Base-by-base conservation (phyloP, 345 rosid species). In the Odontarrhena argentea region DNA sequence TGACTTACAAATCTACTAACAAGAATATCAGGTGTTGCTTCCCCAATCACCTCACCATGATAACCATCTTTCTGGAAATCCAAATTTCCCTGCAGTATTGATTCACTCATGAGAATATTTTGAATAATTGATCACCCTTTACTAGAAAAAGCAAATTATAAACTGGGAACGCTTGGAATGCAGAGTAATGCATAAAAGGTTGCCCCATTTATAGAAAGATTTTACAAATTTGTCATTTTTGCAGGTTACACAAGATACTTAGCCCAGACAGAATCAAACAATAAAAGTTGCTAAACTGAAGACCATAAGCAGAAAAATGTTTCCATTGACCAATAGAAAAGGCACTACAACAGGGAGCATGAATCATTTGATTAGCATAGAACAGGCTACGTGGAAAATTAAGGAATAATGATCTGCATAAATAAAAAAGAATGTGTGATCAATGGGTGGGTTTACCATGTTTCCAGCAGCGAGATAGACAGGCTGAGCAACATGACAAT, bases 401-500 rank as follows among this genome's bases (percentile, higher is more conserved):
- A 55, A 54, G 14, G 30, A 11, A n/a, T 38, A 32, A 57, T 48
- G 53, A 8, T 18, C 38, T 26, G 9, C 8, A 2, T 13, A 38
- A 10, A 36, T 47, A 9, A 43, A 40, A 9, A 43, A 32, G 42
- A 10, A 43, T 6, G 5, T 50, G 12, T 1, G 37, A 58, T 37
- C 50, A 41, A 35, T 48, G 2, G 51, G 26, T 26, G 37, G 8
- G 66, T 87, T 62, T 60, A 93, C 97, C 91, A 85, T 51, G 22
- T 72, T 84, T 79, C 96, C 96, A 65, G 92, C 79, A 25, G 86
- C 84, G 49, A 93, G 82, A 83, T 88, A 93, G 47, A 90, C 78
- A 47, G 97, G 98, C 45, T 85, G 89, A 58, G 97, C 98, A 24
- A 93, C 98, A 57, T 93, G 98, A 79, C 92, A 90, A 67, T 93